Percentiles rank a stretch among this genome's conserved stretches.
Conservation (phyloP, 2,329 filamentous ascomycete species). For the Alternaria brassicicola region DNA sequence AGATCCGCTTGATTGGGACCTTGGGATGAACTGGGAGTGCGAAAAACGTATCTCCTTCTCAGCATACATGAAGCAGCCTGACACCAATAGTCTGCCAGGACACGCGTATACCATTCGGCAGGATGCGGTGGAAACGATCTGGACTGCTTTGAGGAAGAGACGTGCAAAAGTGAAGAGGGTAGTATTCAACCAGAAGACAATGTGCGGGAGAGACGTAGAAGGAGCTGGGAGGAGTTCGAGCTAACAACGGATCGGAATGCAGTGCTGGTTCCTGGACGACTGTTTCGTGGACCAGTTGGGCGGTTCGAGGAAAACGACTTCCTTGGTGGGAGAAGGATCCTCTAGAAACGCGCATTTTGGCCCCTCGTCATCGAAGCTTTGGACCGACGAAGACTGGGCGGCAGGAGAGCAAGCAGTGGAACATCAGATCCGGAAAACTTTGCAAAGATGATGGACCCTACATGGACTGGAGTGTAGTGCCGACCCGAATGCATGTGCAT, state of each 20-base stretch:
- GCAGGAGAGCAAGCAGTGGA: neutral
- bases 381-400: slow-evolving; percentile 9
- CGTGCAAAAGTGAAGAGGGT: slow-evolving; percentile 18
- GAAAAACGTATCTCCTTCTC: neutral
- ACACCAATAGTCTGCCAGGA: neutral
- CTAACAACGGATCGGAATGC: neutral
- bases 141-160: slow-evolving; percentile 10
- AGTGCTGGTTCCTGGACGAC: neutral
- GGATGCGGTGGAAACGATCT: slow-evolving; percentile 10
- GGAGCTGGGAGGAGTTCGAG: neutral
- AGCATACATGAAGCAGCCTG: neutral
- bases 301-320: neutral
- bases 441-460: neutral
- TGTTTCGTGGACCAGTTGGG: neutral
- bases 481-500: neutral
- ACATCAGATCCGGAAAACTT: neutral
- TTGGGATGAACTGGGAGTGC: neutral
- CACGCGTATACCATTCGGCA: slow-evolving; percentile 1
- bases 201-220: neutral
- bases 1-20: neutral
- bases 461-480: neutral
- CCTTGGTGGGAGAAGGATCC: neutral
- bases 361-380: slow-evolving; percentile 22
- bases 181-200: slow-evolving; percentile 16
- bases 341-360: slow-evolving; percentile 8